Evolutionary conservation across 2,329 filamentous ascomycete genomes (phyloP).

Genomic region (Coniella vitis): DNA sequence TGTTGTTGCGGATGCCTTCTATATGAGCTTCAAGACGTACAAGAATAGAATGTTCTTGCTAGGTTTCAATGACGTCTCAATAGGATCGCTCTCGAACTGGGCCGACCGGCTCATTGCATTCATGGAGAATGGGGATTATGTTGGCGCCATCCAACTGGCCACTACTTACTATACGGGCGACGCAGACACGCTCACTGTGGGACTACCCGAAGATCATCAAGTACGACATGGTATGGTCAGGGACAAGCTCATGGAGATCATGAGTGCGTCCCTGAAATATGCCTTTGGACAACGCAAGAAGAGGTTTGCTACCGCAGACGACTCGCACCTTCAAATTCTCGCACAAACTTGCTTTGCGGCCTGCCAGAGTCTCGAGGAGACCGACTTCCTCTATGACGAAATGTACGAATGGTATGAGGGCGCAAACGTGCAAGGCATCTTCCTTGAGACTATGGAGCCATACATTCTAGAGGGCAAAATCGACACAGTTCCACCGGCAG

Average conservation of each 20-base stretch:
- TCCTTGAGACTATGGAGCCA: conserved; percentile 81
- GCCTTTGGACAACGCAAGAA: conserved; percentile 65
- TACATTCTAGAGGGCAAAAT: conserved; percentile 78
- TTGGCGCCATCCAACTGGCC: conserved; percentile 82
- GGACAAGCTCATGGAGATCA: conserved; percentile 88
- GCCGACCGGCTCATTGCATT: conserved; percentile 86
- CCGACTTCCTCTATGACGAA: conserved; percentile 83
- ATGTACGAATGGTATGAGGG: conserved; percentile 89
- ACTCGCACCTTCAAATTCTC: conserved; percentile 65
- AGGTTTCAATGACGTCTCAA: conserved; percentile 87
- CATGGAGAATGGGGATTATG: conserved; percentile 96
- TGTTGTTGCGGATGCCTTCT: conserved; percentile 93
- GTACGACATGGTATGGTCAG: conserved; percentile 74
- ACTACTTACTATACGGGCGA: conserved; percentile 88
- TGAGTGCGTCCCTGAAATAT: conserved; percentile 84
- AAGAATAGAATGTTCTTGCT: conserved; percentile 89
- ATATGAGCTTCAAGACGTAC: conserved; percentile 95
- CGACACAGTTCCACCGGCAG: conserved; percentile 67
- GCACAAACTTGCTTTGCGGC: conserved; percentile 78
- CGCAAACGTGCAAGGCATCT: conserved; percentile 62
- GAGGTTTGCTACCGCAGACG: conserved; percentile 37
- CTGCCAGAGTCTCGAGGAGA: conserved; percentile 69
- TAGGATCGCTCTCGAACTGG: conserved; percentile 94
- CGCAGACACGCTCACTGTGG: conserved; percentile 90
- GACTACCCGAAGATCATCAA: conserved; percentile 75